phyloP scores from a whole-genome alignment of 2,329 filamentous ascomycete species.

The Scedosporium dehoogii region DNA sequence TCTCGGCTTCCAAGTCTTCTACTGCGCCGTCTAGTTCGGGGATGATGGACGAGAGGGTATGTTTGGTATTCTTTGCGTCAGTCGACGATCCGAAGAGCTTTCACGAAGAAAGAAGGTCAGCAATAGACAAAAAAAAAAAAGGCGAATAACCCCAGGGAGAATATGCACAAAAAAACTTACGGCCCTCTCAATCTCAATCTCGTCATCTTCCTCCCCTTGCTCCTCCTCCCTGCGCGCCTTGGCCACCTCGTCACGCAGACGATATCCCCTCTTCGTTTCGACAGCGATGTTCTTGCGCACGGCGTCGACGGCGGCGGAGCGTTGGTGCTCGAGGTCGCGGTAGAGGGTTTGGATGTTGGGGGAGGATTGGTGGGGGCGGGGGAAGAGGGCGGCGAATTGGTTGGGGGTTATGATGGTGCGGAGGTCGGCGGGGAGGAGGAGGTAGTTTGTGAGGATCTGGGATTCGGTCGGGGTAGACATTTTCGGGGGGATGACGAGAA shows the following conservation, averaged over 20 bases:
- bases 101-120: neutral
- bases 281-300: constrained; percentile 55
- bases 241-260: constrained; percentile 47
- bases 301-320: constrained; percentile 56
- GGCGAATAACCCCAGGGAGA: neutral
- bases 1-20: constrained; percentile 56
- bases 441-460: constrained; percentile 66
- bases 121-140: neutral
- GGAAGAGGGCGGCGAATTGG: constrained; percentile 70
- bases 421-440: constrained; percentile 65
- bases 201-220: constrained; percentile 47
- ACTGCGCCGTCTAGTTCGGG: constrained; percentile 60
- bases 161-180: constrained; percentile 26
- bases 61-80: constrained; percentile 37
- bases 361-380: constrained; percentile 52
- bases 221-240: constrained; percentile 42
- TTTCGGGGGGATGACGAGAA: neutral
- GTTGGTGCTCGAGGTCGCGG: constrained; percentile 66
- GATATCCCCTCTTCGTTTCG: constrained; percentile 53
- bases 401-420: constrained; percentile 63
- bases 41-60: constrained; percentile 55
- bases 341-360: constrained; percentile 64
- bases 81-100: constrained; percentile 48
- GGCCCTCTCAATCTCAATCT: constrained; percentile 52
- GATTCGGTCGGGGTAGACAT: constrained; percentile 64